phyloP scores from a whole-genome alignment of 768 basidiomycete genomes.

The Tulasnella sp. region DNA sequence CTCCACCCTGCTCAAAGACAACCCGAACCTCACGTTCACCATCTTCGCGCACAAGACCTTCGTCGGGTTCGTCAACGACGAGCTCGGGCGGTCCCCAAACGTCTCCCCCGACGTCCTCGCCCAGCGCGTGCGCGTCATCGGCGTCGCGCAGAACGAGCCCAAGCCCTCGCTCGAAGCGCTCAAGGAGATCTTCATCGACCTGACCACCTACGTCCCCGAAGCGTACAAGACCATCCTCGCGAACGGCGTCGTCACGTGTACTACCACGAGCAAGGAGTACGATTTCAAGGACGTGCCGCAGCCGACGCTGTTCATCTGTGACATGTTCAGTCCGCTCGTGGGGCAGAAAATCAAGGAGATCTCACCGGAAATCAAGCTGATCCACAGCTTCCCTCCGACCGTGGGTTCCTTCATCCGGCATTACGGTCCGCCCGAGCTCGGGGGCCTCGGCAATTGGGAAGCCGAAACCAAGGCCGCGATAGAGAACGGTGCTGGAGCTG shows the following conservation, averaged over 20 bases:
- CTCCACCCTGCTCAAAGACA: neutral
- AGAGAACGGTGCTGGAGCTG: neutral
- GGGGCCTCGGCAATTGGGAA: conserved; percentile 11
- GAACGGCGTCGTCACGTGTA: conserved; percentile 5
- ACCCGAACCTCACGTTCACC: conserved; percentile 17
- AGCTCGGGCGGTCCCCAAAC: neutral
- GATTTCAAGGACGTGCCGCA: conserved; percentile 23
- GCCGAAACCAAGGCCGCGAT: conserved; percentile 7
- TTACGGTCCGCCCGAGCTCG: neutral
- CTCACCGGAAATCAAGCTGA: conserved; percentile 15
- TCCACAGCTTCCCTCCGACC: neutral
- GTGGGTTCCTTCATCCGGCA: conserved; percentile 13
- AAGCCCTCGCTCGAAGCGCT: neutral
- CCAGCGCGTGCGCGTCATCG: conserved; percentile 8
- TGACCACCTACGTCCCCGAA: conserved; percentile 11
- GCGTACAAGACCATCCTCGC: neutral
- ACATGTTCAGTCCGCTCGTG: conserved; percentile 16
- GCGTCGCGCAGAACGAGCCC: neutral
- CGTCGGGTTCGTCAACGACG: conserved; percentile 2
- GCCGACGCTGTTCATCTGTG: conserved; percentile 9
- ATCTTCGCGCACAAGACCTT: conserved; percentile 10
- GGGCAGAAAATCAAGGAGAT: conserved; percentile 11
- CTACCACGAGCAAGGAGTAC: neutral
- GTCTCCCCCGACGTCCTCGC: neutral
- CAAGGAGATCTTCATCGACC: conserved; percentile 4